A percentile compares a stretch with the other conserved stretches of the same genome.
These are phyloP conservation scores for Iris pallida DNA, from an alignment of 116 monocot genomes.

Conservation along the genomic window DNA sequence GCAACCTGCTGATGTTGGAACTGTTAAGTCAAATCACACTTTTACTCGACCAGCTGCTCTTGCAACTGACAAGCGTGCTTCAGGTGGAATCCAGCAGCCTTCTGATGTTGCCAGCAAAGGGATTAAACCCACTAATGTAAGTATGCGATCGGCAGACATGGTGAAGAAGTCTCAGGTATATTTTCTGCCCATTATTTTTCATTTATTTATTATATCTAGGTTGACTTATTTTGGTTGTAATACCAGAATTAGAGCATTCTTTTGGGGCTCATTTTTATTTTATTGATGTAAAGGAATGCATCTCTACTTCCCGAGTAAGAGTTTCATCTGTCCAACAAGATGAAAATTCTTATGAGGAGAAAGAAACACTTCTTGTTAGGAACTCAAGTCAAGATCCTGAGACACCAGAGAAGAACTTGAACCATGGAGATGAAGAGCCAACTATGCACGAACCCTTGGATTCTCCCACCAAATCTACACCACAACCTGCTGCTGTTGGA, in stretches of 20 bases:
- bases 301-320: no score
- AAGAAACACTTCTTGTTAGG: constrained; percentile 12
- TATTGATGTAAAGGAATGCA: no score
- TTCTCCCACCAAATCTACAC: constrained; percentile 10
- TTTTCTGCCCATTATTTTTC: not conserved
- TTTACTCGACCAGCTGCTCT: constrained; percentile 32
- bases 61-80: constrained; percentile 42
- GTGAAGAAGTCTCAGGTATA: constrained; percentile 30
- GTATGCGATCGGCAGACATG: constrained; percentile 1
- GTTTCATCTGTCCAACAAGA: not conserved
- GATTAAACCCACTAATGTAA: constrained; percentile 26
- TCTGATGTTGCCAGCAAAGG: constrained; percentile 18
- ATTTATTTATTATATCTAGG: no score
- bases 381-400: constrained; percentile 14
- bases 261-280: no score
- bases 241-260: no score
- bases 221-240: no score
- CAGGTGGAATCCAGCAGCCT: not conserved
- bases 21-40: constrained; percentile 4
- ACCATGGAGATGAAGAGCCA: constrained; percentile 5
- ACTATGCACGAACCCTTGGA: constrained; percentile 1
- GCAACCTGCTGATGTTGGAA: constrained; percentile 7
- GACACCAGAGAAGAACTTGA: constrained; percentile 1
- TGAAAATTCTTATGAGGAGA: constrained; percentile 9
- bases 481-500: constrained; percentile 7